Evolutionary conservation across 352 stramenopile species (phyloP).

Genomic region (Thalassiosira hispida): DNA sequence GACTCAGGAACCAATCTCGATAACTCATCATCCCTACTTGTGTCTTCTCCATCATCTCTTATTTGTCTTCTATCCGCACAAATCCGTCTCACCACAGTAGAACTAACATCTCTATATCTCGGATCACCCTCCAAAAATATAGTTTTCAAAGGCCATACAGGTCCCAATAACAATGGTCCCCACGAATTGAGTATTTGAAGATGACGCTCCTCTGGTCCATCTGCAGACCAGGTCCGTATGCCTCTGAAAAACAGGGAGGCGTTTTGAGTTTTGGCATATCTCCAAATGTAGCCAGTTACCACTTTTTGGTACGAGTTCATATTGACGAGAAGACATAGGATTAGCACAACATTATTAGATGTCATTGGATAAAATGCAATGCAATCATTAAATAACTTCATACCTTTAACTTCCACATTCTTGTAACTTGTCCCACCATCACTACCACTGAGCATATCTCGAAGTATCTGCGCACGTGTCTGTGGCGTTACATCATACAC

Average conservation of each 20-base stretch:
- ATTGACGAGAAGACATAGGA: background rate
- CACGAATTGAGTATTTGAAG: constrained; percentile 81
- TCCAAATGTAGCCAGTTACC: constrained; percentile 81
- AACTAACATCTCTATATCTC: constrained; percentile 76
- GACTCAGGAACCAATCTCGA: constrained; percentile 44
- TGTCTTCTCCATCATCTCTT: constrained; percentile 6
- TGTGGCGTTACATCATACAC: constrained; percentile 72
- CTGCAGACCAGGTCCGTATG: constrained; percentile 78
- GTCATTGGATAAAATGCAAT: background rate
- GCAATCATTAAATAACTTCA: background rate
- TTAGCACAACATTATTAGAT: constrained; percentile 1
- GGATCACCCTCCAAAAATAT: constrained; percentile 78
- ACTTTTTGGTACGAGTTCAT: constrained; percentile 32
- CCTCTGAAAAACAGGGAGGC: constrained; percentile 71
- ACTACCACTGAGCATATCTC: constrained; percentile 39
- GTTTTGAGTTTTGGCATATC: constrained; percentile 63
- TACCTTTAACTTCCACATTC: constrained; percentile 70
- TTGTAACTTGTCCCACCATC: constrained; percentile 28
- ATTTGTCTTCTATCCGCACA: constrained; percentile 24
- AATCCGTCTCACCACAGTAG: constrained; percentile 65
- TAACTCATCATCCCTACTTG: constrained; percentile 16
- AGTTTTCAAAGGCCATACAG: constrained; percentile 67
- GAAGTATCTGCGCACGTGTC: constrained; percentile 62
- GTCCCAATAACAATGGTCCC: constrained; percentile 70
- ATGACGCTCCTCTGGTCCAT: constrained; percentile 70